Conservation (phyloP, 176 grass and related monocot genomes). For the Triticum turgidum region DNA sequence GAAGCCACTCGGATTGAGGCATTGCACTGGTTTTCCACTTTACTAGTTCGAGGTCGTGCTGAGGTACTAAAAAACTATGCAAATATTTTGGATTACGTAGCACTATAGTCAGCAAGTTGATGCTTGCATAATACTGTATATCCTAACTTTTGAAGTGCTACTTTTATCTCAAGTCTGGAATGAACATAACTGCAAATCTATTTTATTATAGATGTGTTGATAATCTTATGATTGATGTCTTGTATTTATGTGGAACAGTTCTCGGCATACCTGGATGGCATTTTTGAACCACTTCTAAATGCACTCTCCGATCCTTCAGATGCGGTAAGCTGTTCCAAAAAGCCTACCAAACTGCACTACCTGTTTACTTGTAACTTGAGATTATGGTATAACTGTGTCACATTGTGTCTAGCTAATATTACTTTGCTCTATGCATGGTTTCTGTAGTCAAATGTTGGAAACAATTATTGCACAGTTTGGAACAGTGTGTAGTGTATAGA, state of each 20-base stretch:
- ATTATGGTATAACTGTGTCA: background rate
- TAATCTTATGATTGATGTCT: slow-evolving; percentile 24
- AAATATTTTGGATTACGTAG: background rate
- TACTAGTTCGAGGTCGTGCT: slow-evolving; percentile 58
- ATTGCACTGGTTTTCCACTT: slow-evolving; percentile 82
- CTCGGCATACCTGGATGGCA: slow-evolving; percentile 72
- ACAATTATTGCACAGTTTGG: slow-evolving; percentile 11
- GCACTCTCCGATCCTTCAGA: slow-evolving; percentile 95
- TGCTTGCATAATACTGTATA: slow-evolving; percentile 11
- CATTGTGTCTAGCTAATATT: slow-evolving; percentile 9
- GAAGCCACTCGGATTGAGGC: slow-evolving; percentile 95
- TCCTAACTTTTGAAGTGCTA: slow-evolving; percentile 5
- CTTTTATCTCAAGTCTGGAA: slow-evolving; percentile 21
- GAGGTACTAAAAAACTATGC: slow-evolving; percentile 61
- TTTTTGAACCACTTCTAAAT: slow-evolving; percentile 86
- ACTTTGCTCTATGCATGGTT: slow-evolving; percentile 1
- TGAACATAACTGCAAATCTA: slow-evolving; percentile 7
- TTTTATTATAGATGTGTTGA: background rate
- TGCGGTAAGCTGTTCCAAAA: slow-evolving; percentile 54
- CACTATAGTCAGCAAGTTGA: background rate
- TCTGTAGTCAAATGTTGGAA: slow-evolving; percentile 13
- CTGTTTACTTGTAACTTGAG: slow-evolving; percentile 6
- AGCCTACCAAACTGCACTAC: slow-evolving; percentile 8
- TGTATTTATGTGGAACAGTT: slow-evolving; percentile 66
- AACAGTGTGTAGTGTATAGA: background rate